Evolutionary conservation across 176 grass and related monocot genomes (phyloP), one percentile per base, ranked within the genome.

Genomic region (Echinochloa phyllopogon): DNA sequence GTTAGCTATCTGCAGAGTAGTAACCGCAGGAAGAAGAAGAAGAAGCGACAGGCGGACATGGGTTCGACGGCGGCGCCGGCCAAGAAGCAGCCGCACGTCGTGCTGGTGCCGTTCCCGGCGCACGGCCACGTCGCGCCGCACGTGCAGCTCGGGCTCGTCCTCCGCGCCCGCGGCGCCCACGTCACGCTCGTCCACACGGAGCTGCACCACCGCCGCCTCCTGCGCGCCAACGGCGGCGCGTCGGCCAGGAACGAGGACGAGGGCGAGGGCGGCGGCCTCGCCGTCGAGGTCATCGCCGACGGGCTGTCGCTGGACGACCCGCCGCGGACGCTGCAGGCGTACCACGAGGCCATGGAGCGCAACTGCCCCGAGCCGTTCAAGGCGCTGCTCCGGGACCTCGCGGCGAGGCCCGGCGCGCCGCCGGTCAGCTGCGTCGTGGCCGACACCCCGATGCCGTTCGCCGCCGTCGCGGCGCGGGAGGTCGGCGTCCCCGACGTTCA

Each of bases 31-130:
- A 33, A 33, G 29, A 33, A 33, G 29, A 33, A 33, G 29, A 33
- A 33, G 29, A 1, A 33, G 29, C 29, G 2, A 2, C 29, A 33
- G 29, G 29, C 29, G 29, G 29, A 1, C 11, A 55, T 55, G 52
- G 56, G 21, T 23, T 58, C 56, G 56, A 10, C 56, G 20, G 0
- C 20, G 56, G 6, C 10, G 47, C 1, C 21, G 21, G 56, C 29
- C 29, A 33, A 9, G 7, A 4, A 5, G 21, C 37, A 20, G 3
- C 52, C 80, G 5, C 81, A 83, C 27, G 69, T 74, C 0, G 69
- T 83, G 81, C 25, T 74, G 24, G 80, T 90, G 17, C 83, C 88
- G 42, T 90, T 86, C 70, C 88, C 88, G 39, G 83, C 83, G 65
- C 59, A 79, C 37, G 77, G 88, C 25, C 88, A 90, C 49, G 60